Evolutionary conservation across 805 yeast species (phyloP).

Genomic region (Myxozyma vanderwaltii): DNA sequence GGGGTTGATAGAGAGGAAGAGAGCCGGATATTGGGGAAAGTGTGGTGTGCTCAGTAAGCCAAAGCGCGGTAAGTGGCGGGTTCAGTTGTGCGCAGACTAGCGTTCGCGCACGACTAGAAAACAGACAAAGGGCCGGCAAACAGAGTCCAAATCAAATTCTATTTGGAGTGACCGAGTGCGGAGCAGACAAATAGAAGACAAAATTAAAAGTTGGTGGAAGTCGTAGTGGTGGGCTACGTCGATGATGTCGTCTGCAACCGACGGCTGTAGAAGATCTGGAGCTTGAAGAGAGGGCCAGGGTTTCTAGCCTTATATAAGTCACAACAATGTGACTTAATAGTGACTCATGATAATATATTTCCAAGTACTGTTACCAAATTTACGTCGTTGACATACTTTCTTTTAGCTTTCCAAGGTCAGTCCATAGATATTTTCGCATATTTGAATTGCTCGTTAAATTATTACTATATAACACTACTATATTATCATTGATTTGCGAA

Average conservation of each 20-base stretch:
- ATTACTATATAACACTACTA: background rate
- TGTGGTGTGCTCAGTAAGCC: constrained; percentile 4
- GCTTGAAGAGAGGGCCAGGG: background rate
- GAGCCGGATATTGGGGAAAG: background rate
- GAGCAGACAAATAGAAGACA: background rate
- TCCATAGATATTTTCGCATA: too few relatives aligned
- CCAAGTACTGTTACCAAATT: too few relatives aligned
- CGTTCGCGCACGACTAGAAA: background rate
- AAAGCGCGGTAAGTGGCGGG: background rate
- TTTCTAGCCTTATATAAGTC: too few relatives aligned
- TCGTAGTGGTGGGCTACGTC: background rate
- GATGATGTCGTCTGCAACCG: constrained; percentile 13
- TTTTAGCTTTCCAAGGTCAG: background rate
- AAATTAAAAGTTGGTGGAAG: background rate
- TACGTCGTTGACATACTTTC: too few relatives aligned
- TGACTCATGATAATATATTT: too few relatives aligned
- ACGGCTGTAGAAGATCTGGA: constrained; percentile 21
- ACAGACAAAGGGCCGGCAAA: background rate
- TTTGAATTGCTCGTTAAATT: too few relatives aligned
- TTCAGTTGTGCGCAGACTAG: constrained; percentile 1
- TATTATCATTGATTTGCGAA: background rate
- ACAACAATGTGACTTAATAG: background rate
- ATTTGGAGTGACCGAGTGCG: background rate
- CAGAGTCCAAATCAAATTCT: background rate
- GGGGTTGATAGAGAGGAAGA: background rate